These are phyloP conservation scores for Grifola frondosa DNA, from an alignment of 1,284 basidiomycete genomes.

Conservation along the genomic window DNA sequence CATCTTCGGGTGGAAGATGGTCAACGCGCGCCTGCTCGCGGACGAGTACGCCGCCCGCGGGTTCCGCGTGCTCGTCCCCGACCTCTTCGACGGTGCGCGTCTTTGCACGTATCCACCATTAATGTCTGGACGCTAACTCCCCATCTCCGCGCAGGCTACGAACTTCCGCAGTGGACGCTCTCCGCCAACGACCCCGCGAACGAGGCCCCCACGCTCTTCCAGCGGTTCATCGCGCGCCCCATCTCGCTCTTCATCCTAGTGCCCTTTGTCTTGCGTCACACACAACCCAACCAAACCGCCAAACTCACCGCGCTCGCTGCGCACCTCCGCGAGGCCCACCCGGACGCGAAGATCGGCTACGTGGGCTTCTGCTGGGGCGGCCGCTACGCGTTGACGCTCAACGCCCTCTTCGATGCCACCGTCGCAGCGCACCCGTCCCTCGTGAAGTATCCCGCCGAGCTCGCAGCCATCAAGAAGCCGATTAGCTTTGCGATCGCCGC, in stretches of 20 bases:
- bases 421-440: constrained; percentile 24
- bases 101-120: too few relatives aligned
- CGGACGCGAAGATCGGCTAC: constrained; percentile 20
- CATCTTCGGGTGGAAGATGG: constrained; percentile 24
- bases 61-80: constrained; percentile 23
- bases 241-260: constrained; percentile 17
- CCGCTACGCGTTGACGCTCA: constrained; percentile 25
- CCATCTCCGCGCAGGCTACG: constrained; percentile 11
- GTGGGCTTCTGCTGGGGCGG: constrained; percentile 29
- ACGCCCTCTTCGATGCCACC: constrained; percentile 23
- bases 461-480: constrained; percentile 17
- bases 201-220: constrained; percentile 13
- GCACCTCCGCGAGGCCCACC: constrained; percentile 15
- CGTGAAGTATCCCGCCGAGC: constrained; percentile 22
- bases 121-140: background rate
- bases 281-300: constrained; percentile 13
- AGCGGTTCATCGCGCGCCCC: constrained; percentile 16
- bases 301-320: constrained; percentile 14
- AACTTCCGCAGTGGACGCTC: constrained; percentile 22
- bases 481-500: constrained; percentile 22
- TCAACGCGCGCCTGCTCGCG: constrained; percentile 25
- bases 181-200: constrained; percentile 10
- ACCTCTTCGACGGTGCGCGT: constrained; percentile 24
- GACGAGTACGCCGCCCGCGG: constrained; percentile 24
- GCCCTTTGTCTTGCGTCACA: constrained; percentile 24